A percentile compares a stretch with the other conserved stretches of the same genome.
These are phyloP conservation scores for Nothophaeocryptopus gaeumannii DNA, from an alignment of 2,329 filamentous ascomycete species.

Conservation along the genomic window DNA sequence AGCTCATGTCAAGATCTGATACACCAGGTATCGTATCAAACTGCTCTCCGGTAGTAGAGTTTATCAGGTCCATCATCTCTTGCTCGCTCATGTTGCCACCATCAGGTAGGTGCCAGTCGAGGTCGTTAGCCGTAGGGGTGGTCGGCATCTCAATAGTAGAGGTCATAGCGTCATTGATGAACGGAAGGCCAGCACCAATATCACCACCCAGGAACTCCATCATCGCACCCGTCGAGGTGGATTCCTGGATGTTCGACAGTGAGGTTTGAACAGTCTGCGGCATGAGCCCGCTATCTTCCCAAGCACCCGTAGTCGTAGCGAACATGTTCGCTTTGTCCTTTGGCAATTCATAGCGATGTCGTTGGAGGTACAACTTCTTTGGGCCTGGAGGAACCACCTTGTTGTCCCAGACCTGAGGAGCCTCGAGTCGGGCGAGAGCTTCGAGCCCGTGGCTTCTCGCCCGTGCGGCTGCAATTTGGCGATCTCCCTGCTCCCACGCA, in stretches of 20 bases:
- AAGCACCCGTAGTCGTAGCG: constrained; percentile 30
- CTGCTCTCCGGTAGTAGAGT: constrained; percentile 8
- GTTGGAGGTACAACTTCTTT: constrained; percentile 23
- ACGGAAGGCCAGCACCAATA: constrained; percentile 24
- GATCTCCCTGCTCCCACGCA: constrained; percentile 1
- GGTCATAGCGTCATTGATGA: constrained; percentile 25
- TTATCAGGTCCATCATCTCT: constrained; percentile 26
- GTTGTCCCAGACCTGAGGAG: constrained; percentile 4
- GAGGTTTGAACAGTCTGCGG: constrained; percentile 21
- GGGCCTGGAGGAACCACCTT: not conserved
- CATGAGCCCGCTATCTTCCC: constrained; percentile 32
- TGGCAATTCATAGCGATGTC: constrained; percentile 29
- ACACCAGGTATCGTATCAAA: not conserved
- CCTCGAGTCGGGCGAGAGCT: constrained; percentile 14
- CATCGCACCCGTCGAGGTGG: constrained; percentile 29
- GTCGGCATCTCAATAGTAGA: constrained; percentile 15
- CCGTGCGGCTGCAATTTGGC: constrained; percentile 2
- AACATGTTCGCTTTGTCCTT: constrained; percentile 28
- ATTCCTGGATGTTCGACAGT: constrained; percentile 16
- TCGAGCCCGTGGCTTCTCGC: constrained; percentile 17
- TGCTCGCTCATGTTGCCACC: constrained; percentile 13
- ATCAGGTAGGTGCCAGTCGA: constrained; percentile 10
- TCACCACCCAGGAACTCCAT: constrained; percentile 31
- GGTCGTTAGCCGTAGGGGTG: constrained; percentile 1
- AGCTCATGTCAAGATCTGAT: constrained; percentile 8